Evolutionary conservation across 805 yeast genomes (phyloP).

Genomic region (Kazachstania kunashirensis): DNA sequence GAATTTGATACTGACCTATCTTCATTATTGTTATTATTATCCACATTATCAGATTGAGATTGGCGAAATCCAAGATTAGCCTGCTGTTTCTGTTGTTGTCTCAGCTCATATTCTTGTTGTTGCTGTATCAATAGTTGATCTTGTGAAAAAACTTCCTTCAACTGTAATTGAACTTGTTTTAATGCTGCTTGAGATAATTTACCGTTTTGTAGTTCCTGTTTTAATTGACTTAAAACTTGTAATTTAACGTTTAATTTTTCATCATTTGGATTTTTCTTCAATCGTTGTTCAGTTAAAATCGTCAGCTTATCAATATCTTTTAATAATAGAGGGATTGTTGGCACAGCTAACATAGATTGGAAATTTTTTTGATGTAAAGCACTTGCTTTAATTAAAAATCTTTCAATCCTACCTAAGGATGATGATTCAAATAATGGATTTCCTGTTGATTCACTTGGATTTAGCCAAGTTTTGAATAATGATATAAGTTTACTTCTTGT

Average conservation of each 20-base stretch:
- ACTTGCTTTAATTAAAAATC: conserved; percentile 56
- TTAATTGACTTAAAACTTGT: conserved; percentile 30
- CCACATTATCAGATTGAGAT: conserved; percentile 4
- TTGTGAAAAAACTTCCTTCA: conserved; percentile 33
- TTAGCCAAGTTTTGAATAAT: conserved; percentile 83
- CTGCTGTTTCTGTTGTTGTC: conserved; percentile 18
- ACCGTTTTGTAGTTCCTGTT: conserved; percentile 29
- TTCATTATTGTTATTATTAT: not conserved
- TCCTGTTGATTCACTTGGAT: conserved; percentile 36
- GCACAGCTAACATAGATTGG: conserved; percentile 23
- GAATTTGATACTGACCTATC: not conserved
- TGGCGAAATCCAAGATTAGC: conserved; percentile 8
- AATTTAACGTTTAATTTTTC: conserved; percentile 26
- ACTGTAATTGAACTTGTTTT: conserved; percentile 32
- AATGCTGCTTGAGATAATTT: conserved; percentile 27
- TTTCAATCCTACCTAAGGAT: conserved; percentile 62
- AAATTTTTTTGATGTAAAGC: conserved; percentile 33
- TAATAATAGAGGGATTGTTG: conserved; percentile 26
- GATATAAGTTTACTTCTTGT: conserved; percentile 64
- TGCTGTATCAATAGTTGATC: conserved; percentile 27
- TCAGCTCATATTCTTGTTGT: conserved; percentile 21
- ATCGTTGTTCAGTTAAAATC: conserved; percentile 28
- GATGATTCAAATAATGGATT: conserved; percentile 61
- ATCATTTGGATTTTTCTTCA: conserved; percentile 27
- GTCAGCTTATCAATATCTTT: conserved; percentile 31